A percentile compares a stretch with the other conserved stretches of the same genome.
These are phyloP conservation scores for Phascolomyces articulosus DNA, from an alignment of 371 early-diverging fungal species.

Conservation along the genomic window DNA sequence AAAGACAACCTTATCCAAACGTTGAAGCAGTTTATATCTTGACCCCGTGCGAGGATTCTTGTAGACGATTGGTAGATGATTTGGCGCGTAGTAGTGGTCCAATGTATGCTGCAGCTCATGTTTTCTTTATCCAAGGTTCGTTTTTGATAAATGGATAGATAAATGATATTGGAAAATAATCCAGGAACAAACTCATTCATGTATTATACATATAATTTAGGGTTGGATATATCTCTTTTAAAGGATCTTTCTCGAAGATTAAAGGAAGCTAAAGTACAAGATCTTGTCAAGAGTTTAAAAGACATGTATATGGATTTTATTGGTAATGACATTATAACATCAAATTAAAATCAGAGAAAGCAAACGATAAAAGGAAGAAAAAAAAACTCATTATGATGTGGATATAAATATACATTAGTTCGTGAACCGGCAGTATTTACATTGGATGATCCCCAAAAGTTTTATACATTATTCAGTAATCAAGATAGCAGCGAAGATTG, in stretches of 20 bases:
- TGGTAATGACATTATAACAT: too few species aligned
- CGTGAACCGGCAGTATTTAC: constrained; percentile 83
- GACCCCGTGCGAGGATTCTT: constrained; percentile 78
- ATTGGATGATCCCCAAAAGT: constrained; percentile 70
- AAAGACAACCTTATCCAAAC: constrained; percentile 82
- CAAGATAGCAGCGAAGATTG: constrained; percentile 22
- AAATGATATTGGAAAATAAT: not conserved
- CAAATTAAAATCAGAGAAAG: constrained; percentile 25
- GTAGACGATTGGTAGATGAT: constrained; percentile 82
- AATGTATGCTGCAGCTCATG: constrained; percentile 80
- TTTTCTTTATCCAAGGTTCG: constrained; percentile 79
- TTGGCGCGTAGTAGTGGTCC: constrained; percentile 60
- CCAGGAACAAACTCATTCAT: too few species aligned
- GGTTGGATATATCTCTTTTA: constrained; percentile 71
- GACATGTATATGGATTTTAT: constrained; percentile 81
- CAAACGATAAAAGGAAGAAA: not conserved
- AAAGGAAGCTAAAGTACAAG: constrained; percentile 57
- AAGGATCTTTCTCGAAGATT: constrained; percentile 50
- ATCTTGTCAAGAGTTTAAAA: constrained; percentile 67
- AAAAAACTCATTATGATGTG: not conserved
- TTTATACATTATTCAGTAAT: constrained; percentile 63
- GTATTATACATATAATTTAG: too few species aligned
- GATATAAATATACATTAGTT: constrained; percentile 44
- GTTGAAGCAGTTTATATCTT: constrained; percentile 94
- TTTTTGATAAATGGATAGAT: not conserved